These are phyloP conservation scores for Solanum chilense DNA, from an alignment of 257 asterid species.

Conservation along the genomic window DNA sequence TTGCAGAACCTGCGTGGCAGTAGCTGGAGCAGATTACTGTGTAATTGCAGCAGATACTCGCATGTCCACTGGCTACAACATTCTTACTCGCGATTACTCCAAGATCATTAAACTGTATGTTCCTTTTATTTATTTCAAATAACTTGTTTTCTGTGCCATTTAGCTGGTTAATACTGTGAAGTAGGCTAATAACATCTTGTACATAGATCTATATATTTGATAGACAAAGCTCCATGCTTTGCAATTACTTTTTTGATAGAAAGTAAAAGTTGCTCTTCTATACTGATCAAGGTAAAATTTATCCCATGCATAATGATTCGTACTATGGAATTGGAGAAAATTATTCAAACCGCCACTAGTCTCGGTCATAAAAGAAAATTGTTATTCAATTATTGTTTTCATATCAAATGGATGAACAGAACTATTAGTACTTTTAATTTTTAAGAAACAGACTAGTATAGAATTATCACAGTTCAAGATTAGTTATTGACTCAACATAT, in stretches of 20 bases:
- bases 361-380: background rate
- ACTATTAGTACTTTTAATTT: background rate
- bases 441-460: background rate
- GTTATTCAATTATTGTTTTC: background rate
- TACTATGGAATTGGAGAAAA: background rate
- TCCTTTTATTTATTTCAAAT: background rate
- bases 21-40: constrained; percentile 93
- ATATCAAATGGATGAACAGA: background rate
- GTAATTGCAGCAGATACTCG: constrained; percentile 95
- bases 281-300: background rate
- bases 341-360: background rate
- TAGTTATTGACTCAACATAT: background rate
- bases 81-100: constrained; percentile 93
- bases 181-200: background rate
- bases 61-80: constrained; percentile 63
- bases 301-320: background rate
- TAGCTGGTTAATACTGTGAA: background rate
- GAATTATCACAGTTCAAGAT: background rate
- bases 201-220: background rate
- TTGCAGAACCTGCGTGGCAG: constrained; percentile 82
- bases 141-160: background rate
- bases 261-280: background rate
- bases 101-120: constrained; percentile 68
- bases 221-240: background rate
- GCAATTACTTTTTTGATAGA: background rate